Conservation (phyloP, 148 eudicot genomes). For the Rhododendron henanense region DNA sequence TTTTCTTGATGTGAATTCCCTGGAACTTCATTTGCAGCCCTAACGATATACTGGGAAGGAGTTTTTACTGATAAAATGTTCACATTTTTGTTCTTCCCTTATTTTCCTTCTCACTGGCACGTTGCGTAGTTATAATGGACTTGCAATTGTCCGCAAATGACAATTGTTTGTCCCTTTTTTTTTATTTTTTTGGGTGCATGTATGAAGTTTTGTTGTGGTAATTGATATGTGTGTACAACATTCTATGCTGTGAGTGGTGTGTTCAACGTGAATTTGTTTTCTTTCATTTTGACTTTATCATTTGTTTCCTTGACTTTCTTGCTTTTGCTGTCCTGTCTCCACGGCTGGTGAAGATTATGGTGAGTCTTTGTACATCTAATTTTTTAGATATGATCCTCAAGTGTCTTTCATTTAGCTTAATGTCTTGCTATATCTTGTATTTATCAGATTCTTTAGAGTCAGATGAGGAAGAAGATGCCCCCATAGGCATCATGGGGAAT, state of each 20-base stretch:
- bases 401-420: neutral
- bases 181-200: neutral
- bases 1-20: neutral
- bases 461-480: slow-evolving; percentile 30
- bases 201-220: neutral
- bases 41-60: neutral
- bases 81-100: neutral
- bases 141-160: neutral
- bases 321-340: slow-evolving; percentile 9
- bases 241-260: neutral
- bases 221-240: neutral
- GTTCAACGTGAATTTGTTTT: neutral
- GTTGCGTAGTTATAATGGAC: neutral
- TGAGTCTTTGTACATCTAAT: slow-evolving; percentile 16
- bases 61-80: neutral
- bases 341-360: slow-evolving; percentile 21
- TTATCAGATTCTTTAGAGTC: slow-evolving; percentile 20
- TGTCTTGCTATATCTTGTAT: neutral
- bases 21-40: neutral
- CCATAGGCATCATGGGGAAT: slow-evolving; percentile 17
- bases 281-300: neutral
- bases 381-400: neutral
- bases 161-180: neutral
- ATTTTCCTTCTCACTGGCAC: neutral
- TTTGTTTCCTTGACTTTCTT: slow-evolving; percentile 38